Conservation (phyloP, 176 grass and related monocot species). For the Zoysia japonica region DNA sequence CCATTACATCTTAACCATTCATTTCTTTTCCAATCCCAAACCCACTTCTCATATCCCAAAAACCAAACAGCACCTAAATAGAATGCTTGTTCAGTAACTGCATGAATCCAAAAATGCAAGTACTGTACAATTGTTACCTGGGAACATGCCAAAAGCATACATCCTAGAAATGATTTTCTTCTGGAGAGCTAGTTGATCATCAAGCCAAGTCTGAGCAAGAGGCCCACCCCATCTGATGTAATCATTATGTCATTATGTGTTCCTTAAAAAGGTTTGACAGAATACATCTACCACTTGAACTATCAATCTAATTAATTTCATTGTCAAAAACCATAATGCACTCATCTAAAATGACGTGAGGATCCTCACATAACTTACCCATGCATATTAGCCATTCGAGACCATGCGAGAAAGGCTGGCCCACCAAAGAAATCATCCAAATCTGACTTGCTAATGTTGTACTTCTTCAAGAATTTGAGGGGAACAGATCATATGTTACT, state of each 20-base stretch:
- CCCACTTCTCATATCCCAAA: too few relatives aligned
- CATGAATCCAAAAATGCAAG: not conserved
- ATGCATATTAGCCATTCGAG: slow-evolving; percentile 84
- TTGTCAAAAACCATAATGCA: not conserved
- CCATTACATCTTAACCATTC: too few relatives aligned
- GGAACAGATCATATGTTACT: slow-evolving; percentile 10
- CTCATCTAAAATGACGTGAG: not conserved
- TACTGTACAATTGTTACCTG: slow-evolving; percentile 36
- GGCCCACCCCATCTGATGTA: slow-evolving; percentile 72
- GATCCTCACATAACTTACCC: slow-evolving; percentile 42
- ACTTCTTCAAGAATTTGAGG: slow-evolving; percentile 48
- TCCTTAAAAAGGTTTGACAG: not conserved
- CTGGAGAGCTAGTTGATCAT: slow-evolving; percentile 74
- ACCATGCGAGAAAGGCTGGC: slow-evolving; percentile 79
- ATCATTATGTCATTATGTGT: slow-evolving; percentile 11
- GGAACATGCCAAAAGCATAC: slow-evolving; percentile 74
- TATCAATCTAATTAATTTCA: not conserved
- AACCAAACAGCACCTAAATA: not conserved
- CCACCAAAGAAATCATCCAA: slow-evolving; percentile 73
- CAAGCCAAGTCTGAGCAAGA: slow-evolving; percentile 69
- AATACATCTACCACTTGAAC: not conserved
- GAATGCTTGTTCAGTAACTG: slow-evolving; percentile 1
- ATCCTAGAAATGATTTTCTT: slow-evolving; percentile 78
- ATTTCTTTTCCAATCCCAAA: too few relatives aligned
- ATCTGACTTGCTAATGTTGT: slow-evolving; percentile 64